Evolutionary conservation across 345 rosid genomes (phyloP).

Genomic region (Salix brachista): DNA sequence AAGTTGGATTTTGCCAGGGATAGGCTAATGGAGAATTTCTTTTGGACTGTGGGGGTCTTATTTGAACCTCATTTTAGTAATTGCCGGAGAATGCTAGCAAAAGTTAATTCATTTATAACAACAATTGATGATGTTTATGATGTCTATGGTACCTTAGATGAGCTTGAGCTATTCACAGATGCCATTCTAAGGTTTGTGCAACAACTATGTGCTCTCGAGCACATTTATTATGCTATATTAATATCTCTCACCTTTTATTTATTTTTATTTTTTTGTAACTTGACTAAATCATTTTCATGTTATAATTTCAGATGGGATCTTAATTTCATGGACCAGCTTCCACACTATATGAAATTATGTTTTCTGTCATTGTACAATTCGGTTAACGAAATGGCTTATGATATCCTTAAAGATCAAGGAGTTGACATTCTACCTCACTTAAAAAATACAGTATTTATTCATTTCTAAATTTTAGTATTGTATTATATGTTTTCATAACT

Average conservation of each 20-base stretch:
- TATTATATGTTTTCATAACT: too few species aligned
- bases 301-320: not conserved
- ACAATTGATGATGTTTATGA: too few species aligned
- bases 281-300: too few species aligned
- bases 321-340: not conserved
- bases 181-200: not conserved
- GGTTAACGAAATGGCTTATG: not conserved
- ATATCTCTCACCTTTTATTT: too few species aligned
- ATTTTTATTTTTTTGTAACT: not conserved
- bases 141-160: too few species aligned
- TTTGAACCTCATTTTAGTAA: slow-evolving; percentile 6
- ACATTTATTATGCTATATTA: too few species aligned
- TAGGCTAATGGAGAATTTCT: slow-evolving; percentile 3
- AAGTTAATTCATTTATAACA: not conserved
- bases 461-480: too few species aligned
- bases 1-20: slow-evolving; percentile 12
- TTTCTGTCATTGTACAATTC: not conserved
- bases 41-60: not conserved
- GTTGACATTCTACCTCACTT: not conserved
- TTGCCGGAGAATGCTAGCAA: not conserved
- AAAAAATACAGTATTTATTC: not conserved
- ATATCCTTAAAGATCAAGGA: not conserved
- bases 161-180: too few species aligned
- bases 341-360: not conserved
- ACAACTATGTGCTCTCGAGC: accelerated